Conservation (phyloP, 352 stramenopile genomes). For the Hyaloperonospora brassicae region DNA sequence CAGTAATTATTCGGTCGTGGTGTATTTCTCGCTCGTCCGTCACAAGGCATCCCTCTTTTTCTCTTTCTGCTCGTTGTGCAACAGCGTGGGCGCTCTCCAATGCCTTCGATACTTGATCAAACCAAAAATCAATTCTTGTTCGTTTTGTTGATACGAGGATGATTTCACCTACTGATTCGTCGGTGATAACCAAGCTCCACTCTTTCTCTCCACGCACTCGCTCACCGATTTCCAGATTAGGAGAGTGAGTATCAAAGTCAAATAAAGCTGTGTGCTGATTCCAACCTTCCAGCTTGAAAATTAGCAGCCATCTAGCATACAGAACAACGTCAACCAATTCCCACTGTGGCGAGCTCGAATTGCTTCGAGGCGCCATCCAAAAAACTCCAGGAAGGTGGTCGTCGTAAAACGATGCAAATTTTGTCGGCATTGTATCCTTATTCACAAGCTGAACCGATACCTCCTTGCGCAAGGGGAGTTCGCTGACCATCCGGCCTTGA, state of each 20-base stretch:
- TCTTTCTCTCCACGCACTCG: conserved; percentile 27
- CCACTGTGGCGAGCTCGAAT: conserved; percentile 17
- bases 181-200: conserved; percentile 34
- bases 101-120: conserved; percentile 42
- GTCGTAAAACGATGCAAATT: conserved; percentile 41
- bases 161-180: conserved; percentile 1
- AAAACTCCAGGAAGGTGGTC: conserved; percentile 43
- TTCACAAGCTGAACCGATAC: conserved; percentile 13
- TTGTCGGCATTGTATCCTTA: conserved; percentile 6
- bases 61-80: conserved; percentile 11
- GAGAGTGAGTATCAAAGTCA: conserved; percentile 19
- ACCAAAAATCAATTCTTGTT: conserved; percentile 51
- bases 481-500: conserved; percentile 11
- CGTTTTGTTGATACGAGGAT: conserved; percentile 35
- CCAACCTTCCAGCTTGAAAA: conserved; percentile 39
- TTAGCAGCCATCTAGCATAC: conserved; percentile 27
- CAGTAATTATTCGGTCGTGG: conserved; percentile 1
- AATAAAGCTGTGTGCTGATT: conserved; percentile 20
- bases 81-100: conserved; percentile 21
- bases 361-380: conserved; percentile 21
- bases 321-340: conserved; percentile 37
- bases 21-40: conserved; percentile 12
- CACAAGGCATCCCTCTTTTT: conserved; percentile 14
- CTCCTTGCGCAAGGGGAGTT: conserved; percentile 25
- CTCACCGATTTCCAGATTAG: conserved; percentile 23